phyloP scores from a whole-genome alignment of 805 yeast species.

The Zygotorulaspora danielsina region DNA sequence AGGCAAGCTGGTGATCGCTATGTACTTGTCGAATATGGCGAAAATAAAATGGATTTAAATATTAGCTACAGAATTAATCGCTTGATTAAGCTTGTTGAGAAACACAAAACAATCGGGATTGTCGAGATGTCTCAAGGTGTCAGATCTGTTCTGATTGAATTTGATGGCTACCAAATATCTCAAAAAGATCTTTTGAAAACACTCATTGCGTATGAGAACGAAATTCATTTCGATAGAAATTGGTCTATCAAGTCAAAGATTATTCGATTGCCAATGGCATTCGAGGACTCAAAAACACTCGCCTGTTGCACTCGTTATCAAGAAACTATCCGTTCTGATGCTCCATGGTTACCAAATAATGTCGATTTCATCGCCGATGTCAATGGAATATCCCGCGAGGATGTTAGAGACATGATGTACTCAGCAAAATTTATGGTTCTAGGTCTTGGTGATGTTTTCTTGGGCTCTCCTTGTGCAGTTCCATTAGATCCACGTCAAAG shows the following conservation, averaged over 20 bases:
- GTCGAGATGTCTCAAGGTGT: constrained; percentile 98
- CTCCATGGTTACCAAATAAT: constrained; percentile 98
- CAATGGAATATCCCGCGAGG: constrained; percentile 71
- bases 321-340: constrained; percentile 87
- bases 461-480: constrained; percentile 98
- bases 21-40: constrained; percentile 89
- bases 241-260: constrained; percentile 86
- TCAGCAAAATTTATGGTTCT: constrained; percentile 86
- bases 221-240: constrained; percentile 64
- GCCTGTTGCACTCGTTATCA: constrained; percentile 87
- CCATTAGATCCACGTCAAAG: constrained; percentile 97
- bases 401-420: constrained; percentile 79
- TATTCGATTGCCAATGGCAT: constrained; percentile 89
- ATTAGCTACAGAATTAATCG: constrained; percentile 80
- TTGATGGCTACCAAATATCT: constrained; percentile 54
- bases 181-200: constrained; percentile 61
- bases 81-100: constrained; percentile 66
- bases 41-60: constrained; percentile 78
- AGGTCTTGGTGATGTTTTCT: constrained; percentile 94
- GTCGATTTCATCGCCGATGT: constrained; percentile 92
- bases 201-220: constrained; percentile 69
- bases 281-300: constrained; percentile 85
- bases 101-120: constrained; percentile 67
- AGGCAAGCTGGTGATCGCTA: constrained; percentile 98
- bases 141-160: constrained; percentile 87